A percentile compares a stretch with the other conserved stretches of the same genome.
phyloP scores from a whole-genome alignment of 83 land plant species.

The Thuja plicata region DNA sequence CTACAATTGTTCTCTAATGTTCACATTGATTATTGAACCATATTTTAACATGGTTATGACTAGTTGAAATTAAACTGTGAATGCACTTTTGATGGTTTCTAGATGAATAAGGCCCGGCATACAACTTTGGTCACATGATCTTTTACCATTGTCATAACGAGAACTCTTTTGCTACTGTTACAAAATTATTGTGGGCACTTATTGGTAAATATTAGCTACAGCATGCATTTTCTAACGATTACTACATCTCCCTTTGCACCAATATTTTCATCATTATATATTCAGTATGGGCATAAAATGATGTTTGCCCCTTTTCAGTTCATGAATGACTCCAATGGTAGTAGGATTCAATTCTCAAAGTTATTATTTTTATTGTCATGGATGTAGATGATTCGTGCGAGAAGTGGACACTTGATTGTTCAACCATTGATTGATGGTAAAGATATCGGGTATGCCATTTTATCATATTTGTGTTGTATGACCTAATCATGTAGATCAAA shows the following conservation, averaged over 20 bases:
- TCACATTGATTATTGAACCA: background rate
- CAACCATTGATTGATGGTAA: conserved; percentile 22
- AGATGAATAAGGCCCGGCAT: background rate
- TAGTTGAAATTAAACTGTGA: background rate
- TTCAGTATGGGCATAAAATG: background rate
- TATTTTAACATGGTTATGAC: background rate
- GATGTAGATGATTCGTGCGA: conserved; percentile 21
- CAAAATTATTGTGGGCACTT: no score
- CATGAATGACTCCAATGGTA: background rate
- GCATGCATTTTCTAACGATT: background rate
- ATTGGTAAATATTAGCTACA: background rate
- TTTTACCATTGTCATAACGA: background rate
- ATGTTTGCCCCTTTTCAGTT: background rate
- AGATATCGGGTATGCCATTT: conserved; percentile 23
- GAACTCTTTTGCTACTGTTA: no score
- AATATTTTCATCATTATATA: background rate
- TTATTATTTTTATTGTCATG: background rate
- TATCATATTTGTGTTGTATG: background rate
- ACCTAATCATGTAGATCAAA: background rate
- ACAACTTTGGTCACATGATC: background rate
- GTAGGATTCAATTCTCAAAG: background rate
- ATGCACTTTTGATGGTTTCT: background rate
- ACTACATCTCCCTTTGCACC: background rate
- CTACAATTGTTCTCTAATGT: background rate
- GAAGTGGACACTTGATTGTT: conserved; percentile 25